A percentile compares a stretch with the other conserved stretches of the same genome.
Conservation (phyloP, 305 asterid genomes). For the Petunia hybrid region DNA sequence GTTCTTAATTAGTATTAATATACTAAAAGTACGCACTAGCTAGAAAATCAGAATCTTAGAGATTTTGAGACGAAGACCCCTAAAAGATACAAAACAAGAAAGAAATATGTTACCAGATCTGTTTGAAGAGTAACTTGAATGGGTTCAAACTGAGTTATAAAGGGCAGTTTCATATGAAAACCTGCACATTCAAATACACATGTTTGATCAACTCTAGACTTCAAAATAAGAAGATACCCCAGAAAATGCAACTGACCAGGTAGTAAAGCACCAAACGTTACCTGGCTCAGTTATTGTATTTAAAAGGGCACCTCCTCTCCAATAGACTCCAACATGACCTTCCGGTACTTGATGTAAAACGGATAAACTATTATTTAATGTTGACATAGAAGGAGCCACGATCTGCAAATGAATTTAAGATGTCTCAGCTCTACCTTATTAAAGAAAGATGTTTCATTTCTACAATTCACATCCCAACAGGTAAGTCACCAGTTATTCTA, state of each 20-base stretch:
- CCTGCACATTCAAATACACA: conserved; percentile 46
- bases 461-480: conserved; percentile 23
- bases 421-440: conserved; percentile 32
- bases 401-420: conserved; percentile 53
- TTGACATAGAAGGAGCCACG: conserved; percentile 61
- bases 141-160: conserved; percentile 92
- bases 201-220: conserved; percentile 1
- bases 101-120: conserved; percentile 70
- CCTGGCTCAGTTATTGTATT: conserved; percentile 82
- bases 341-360: conserved; percentile 98
- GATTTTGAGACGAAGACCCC: conserved; percentile 4
- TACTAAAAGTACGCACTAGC: background rate
- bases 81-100: conserved; percentile 23
- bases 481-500: background rate
- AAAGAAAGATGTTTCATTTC: background rate
- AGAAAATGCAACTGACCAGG: conserved; percentile 26
- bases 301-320: conserved; percentile 99
- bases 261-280: conserved; percentile 37
- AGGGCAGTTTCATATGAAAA: conserved; percentile 86
- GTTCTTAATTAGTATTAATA: conserved; percentile 10
- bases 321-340: conserved; percentile 98
- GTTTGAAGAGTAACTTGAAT: conserved; percentile 98
- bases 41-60: conserved; percentile 24
- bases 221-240: conserved; percentile 13
- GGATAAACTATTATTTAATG: conserved; percentile 56